A percentile compares a stretch with the other conserved stretches of the same genome.
Evolutionary conservation across 495 filamentous ascomycete genomes (phyloP).

Genomic region (Podospora fimiseda): DNA sequence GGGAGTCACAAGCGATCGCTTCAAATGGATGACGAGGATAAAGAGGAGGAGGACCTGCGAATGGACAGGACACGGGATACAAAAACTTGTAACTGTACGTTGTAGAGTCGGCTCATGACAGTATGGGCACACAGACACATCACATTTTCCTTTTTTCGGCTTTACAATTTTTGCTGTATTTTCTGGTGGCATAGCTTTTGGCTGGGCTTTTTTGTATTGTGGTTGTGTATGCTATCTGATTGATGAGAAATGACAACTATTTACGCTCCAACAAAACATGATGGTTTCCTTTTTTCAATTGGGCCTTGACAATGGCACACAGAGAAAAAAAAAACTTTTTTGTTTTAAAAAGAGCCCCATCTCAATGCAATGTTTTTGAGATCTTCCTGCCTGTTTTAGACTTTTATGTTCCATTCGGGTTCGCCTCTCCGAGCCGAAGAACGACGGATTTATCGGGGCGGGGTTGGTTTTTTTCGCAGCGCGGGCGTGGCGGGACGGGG

Average conservation of each 20-base stretch:
- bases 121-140: background rate
- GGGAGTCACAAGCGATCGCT: background rate
- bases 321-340: no score
- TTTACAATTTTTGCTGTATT: background rate
- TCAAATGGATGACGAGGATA: background rate
- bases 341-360: no score
- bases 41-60: background rate
- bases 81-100: background rate
- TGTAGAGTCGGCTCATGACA: background rate
- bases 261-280: background rate
- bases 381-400: background rate
- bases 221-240: background rate
- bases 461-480: no score
- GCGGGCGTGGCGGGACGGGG: no score
- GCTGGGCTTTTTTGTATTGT: background rate
- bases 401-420: conserved; percentile 1
- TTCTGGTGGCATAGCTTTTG: background rate
- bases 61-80: background rate
- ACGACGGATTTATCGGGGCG: conserved; percentile 16
- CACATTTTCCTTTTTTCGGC: background rate
- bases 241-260: background rate
- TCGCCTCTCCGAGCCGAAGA: background rate
- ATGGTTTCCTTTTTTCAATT: background rate
- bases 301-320: background rate
- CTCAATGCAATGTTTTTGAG: background rate